Evolutionary conservation across 768 basidiomycete species (phyloP).

Genomic region (Dentipellis fragilis): DNA sequence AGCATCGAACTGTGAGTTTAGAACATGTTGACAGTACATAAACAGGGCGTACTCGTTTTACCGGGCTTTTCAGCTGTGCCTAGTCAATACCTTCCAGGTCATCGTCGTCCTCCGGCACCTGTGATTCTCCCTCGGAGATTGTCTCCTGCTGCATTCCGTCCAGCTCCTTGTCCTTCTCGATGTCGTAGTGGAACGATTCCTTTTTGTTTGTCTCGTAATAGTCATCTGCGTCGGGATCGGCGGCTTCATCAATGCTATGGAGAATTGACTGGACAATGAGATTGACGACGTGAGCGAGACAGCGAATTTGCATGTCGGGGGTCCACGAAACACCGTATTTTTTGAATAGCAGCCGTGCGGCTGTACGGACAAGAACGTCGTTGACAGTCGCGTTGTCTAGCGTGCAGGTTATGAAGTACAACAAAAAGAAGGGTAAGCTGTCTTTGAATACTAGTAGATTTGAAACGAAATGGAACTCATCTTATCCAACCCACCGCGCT

Average conservation of each 20-base stretch:
- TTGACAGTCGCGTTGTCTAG: slow-evolving; percentile 27
- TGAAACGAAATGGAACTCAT: slow-evolving; percentile 20
- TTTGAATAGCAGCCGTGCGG: slow-evolving; percentile 19
- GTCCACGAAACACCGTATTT: slow-evolving; percentile 14
- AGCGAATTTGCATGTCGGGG: slow-evolving; percentile 23
- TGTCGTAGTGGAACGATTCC: background rate
- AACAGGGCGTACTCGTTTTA: slow-evolving; percentile 14
- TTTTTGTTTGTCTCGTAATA: background rate
- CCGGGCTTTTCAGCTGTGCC: slow-evolving; percentile 7
- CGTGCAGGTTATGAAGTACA: slow-evolving; percentile 17
- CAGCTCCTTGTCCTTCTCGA: background rate
- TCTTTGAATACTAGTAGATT: background rate
- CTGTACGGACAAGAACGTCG: slow-evolving; percentile 20
- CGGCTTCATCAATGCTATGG: background rate
- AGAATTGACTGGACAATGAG: slow-evolving; percentile 27
- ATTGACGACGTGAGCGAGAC: slow-evolving; percentile 26
- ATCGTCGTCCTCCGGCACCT: slow-evolving; percentile 12
- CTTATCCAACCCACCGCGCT: slow-evolving; percentile 22
- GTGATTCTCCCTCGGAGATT: slow-evolving; percentile 11
- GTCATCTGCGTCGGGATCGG: background rate
- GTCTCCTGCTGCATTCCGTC: background rate
- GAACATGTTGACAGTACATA: too few species aligned
- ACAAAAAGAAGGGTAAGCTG: slow-evolving; percentile 6
- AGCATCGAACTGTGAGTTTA: background rate
- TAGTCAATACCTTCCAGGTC: background rate